phyloP scores from a whole-genome alignment of 768 basidiomycete species.

The Trametes elegans region DNA sequence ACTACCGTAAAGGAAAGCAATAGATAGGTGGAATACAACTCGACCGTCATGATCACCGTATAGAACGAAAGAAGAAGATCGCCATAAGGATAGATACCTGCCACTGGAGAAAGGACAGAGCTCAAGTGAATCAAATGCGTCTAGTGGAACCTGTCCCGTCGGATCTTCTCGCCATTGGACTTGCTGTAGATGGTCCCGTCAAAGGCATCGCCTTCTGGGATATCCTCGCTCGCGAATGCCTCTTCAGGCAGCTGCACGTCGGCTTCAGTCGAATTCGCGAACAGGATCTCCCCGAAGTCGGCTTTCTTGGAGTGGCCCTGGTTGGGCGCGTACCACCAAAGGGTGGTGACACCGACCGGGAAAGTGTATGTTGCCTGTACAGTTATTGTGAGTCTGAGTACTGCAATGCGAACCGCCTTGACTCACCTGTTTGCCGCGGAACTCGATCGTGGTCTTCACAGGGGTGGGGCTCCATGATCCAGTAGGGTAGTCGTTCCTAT shows the following conservation, averaged over 20 bases:
- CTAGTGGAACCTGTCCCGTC: background rate
- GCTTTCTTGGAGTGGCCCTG: slow-evolving; percentile 8
- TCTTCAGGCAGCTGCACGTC: background rate
- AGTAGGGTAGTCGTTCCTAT: slow-evolving; percentile 48
- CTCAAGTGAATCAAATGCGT: too few relatives aligned
- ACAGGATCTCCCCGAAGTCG: background rate
- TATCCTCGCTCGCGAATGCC: background rate
- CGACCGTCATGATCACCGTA: too few relatives aligned
- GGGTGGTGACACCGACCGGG: slow-evolving; percentile 68
- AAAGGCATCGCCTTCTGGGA: background rate
- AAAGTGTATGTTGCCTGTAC: slow-evolving; percentile 65
- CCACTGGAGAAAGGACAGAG: too few relatives aligned
- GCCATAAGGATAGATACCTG: too few relatives aligned
- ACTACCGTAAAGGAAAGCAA: too few relatives aligned
- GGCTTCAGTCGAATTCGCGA: slow-evolving; percentile 1
- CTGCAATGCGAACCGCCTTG: background rate
- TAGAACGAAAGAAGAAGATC: too few relatives aligned
- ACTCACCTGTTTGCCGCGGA: slow-evolving; percentile 58
- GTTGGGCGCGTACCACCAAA: slow-evolving; percentile 46
- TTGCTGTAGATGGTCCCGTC: background rate
- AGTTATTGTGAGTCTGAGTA: background rate
- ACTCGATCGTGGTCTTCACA: slow-evolving; percentile 59
- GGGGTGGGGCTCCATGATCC: slow-evolving; percentile 53
- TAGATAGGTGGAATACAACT: too few relatives aligned
- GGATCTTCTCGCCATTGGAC: slow-evolving; percentile 8